These are phyloP conservation scores for Microascus cirrosus DNA, from an alignment of 2,329 filamentous ascomycete species.

Conservation along the genomic window DNA sequence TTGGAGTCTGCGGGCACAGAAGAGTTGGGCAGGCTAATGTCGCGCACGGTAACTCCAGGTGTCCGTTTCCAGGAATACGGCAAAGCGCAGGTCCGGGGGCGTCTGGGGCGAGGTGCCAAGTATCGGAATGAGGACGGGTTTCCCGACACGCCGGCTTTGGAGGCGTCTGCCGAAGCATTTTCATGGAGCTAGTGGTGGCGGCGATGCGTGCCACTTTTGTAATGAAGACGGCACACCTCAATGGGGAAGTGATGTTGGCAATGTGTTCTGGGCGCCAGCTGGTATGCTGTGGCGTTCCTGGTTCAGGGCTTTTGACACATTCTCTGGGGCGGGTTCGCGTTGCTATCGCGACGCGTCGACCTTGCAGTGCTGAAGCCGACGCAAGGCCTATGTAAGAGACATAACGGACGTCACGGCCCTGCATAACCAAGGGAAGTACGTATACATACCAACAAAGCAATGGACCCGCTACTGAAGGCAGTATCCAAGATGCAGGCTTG, in stretches of 20 bases:
- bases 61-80: neutral
- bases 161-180: neutral
- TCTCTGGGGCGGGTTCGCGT: too few relatives aligned
- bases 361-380: neutral
- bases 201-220: neutral
- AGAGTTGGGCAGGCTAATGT: too few relatives aligned
- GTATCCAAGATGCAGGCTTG: neutral
- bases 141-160: neutral
- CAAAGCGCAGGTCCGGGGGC: neutral
- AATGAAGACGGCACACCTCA: neutral
- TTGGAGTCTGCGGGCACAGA: too few relatives aligned
- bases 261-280: too few relatives aligned
- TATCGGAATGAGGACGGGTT: neutral
- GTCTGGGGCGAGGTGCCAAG: neutral
- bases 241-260: too few relatives aligned
- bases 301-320: too few relatives aligned
- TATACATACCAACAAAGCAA: neutral
- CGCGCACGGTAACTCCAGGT: neutral
- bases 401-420: neutral
- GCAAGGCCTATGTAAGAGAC: neutral
- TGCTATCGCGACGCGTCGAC: neutral
- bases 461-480: neutral
- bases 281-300: too few relatives aligned
- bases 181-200: neutral
- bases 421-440: neutral